Evolutionary conservation across 2,329 filamentous ascomycete genomes (phyloP).

Genomic region (Parastagonospora avenae): DNA sequence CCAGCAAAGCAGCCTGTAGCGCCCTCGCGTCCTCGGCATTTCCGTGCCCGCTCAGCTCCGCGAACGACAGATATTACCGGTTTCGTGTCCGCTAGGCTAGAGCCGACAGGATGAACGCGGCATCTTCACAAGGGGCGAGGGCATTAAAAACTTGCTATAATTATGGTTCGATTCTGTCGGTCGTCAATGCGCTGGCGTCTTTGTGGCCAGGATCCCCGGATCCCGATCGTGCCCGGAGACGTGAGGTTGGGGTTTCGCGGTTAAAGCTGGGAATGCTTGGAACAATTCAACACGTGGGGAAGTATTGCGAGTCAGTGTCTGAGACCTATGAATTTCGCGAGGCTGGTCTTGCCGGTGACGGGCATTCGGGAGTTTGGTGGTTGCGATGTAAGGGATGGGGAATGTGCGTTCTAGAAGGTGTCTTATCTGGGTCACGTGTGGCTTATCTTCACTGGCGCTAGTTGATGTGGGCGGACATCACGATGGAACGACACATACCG

Average conservation of each 20-base stretch:
- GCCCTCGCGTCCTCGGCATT: no score
- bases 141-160: conserved; percentile 5
- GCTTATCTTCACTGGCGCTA: conserved; percentile 2
- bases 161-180: conserved; percentile 13
- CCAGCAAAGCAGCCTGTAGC: not conserved
- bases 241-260: no score
- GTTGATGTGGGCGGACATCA: not conserved
- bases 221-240: no score
- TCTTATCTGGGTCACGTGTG: conserved; percentile 4
- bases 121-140: conserved; percentile 8
- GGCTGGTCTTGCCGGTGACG: no score
- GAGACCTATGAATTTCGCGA: no score
- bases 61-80: not conserved
- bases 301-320: no score
- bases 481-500: not conserved
- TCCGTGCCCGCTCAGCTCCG: not conserved
- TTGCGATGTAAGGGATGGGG: not conserved
- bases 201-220: no score
- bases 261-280: no score
- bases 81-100: not conserved
- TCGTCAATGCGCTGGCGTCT: conserved; percentile 13
- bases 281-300: no score
- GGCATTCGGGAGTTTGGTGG: not conserved
- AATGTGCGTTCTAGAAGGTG: not conserved
- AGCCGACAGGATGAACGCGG: conserved; percentile 4